Evolutionary conservation across 169 alveolate genomes (phyloP).

Genomic region (Plasmodium adleri): DNA sequence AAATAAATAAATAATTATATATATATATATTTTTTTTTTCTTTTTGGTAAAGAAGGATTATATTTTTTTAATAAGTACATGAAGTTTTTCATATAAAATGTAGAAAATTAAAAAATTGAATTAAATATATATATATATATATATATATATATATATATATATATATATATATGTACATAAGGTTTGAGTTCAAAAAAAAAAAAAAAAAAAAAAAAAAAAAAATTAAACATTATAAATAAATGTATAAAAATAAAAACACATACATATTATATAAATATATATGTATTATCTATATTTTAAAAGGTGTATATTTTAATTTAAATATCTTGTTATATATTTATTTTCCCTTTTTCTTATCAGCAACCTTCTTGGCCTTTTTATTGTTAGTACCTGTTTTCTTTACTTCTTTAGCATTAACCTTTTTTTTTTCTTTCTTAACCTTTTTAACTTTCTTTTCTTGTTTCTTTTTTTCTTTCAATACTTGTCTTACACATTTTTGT

Average conservation of each 20-base stretch:
- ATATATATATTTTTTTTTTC: too few species aligned
- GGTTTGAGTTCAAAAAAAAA: background rate
- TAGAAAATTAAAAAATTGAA: background rate
- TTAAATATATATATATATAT: background rate
- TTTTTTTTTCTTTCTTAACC: conserved; percentile 69
- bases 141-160: conserved; percentile 8
- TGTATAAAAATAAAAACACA: too few species aligned
- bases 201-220: too few species aligned
- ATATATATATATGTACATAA: conserved; percentile 7
- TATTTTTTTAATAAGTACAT: too few species aligned
- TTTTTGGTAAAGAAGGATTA: too few species aligned
- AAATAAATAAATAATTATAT: too few species aligned
- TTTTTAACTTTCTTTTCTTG: conserved; percentile 77
- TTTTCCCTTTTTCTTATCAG: conserved; percentile 55
- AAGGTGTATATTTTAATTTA: background rate
- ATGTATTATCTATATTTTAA: conserved; percentile 5
- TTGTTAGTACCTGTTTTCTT: conserved; percentile 11
- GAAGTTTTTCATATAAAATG: too few species aligned
- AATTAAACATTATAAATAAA: too few species aligned
- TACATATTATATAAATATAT: background rate
- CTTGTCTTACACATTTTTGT: conserved; percentile 90
- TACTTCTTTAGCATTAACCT: conserved; percentile 42
- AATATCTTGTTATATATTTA: conserved; percentile 1
- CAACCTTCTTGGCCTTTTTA: conserved; percentile 47
- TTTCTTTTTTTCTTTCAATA: conserved; percentile 83